phyloP scores from a whole-genome alignment of 148 eudicot species.

The Nepenthes mirabilis region DNA sequence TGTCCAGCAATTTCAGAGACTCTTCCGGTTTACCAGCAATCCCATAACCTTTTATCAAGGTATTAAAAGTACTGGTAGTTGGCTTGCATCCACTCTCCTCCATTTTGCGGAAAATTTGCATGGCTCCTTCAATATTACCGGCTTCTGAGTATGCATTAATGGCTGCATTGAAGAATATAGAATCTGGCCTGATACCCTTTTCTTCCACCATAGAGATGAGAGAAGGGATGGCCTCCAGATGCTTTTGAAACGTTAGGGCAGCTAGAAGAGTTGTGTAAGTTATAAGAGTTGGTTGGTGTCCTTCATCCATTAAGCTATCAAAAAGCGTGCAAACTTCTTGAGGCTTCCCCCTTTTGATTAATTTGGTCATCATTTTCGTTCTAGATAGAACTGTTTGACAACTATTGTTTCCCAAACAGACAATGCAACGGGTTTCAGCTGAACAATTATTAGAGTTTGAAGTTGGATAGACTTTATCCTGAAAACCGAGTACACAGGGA shows the following conservation, averaged over 20 bases:
- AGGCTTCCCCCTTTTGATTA: slow-evolving; percentile 52
- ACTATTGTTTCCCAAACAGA: slow-evolving; percentile 45
- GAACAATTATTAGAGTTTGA: slow-evolving; percentile 21
- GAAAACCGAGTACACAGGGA: slow-evolving; percentile 5
- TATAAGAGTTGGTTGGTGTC: slow-evolving; percentile 78
- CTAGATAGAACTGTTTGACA: slow-evolving; percentile 65
- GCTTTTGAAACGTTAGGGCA: slow-evolving; percentile 64
- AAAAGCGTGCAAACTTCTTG: slow-evolving; percentile 53
- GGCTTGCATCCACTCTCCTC: slow-evolving; percentile 72
- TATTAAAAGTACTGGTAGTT: slow-evolving; percentile 75
- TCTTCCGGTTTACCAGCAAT: slow-evolving; percentile 79
- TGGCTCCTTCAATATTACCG: slow-evolving; percentile 62
- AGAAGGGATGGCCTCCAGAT: slow-evolving; percentile 47
- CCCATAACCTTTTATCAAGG: slow-evolving; percentile 82
- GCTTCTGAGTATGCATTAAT: slow-evolving; percentile 83
- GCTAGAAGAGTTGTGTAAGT: slow-evolving; percentile 78
- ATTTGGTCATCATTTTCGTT: slow-evolving; percentile 71
- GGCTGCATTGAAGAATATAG: slow-evolving; percentile 86
- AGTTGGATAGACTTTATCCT: slow-evolving; percentile 25
- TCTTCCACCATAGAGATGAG: slow-evolving; percentile 55
- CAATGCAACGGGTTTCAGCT: slow-evolving; percentile 26
- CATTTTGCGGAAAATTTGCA: slow-evolving; percentile 59
- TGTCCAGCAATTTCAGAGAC: slow-evolving; percentile 52
- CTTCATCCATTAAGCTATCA: slow-evolving; percentile 52
- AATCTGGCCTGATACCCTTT: slow-evolving; percentile 66